A percentile compares a stretch with the other conserved stretches of the same genome.
phyloP scores from a whole-genome alignment of 2,329 filamentous ascomycete species.

The Cladosporium sp. region DNA sequence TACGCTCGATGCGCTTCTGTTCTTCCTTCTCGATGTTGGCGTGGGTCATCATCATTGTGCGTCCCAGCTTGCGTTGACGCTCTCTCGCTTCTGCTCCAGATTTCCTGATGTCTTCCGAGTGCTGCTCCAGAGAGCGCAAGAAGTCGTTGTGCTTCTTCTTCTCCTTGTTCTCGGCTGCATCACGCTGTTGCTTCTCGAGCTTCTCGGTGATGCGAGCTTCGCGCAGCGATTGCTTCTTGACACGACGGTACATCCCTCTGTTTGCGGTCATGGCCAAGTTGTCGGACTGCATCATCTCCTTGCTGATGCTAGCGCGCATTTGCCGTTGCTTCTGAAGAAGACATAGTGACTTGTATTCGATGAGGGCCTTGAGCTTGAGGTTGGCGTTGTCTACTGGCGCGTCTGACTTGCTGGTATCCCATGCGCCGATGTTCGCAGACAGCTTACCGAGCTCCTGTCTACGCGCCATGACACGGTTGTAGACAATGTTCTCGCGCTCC shows the following conservation, averaged over 20 bases:
- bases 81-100: constrained; percentile 67
- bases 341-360: constrained; percentile 90
- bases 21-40: constrained; percentile 98
- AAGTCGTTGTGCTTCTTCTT: constrained; percentile 97
- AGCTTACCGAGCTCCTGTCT: constrained; percentile 82
- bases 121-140: constrained; percentile 80
- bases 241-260: constrained; percentile 81
- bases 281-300: constrained; percentile 92
- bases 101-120: constrained; percentile 75
- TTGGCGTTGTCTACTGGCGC: constrained; percentile 73
- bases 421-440: constrained; percentile 82
- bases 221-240: constrained; percentile 95
- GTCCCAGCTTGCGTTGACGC: constrained; percentile 83
- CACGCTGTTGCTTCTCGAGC: constrained; percentile 96
- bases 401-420: constrained; percentile 74
- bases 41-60: constrained; percentile 86
- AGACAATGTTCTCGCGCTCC: constrained; percentile 83
- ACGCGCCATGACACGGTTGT: constrained; percentile 84
- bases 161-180: constrained; percentile 91
- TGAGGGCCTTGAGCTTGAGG: constrained; percentile 84
- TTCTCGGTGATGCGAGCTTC: constrained; percentile 98
- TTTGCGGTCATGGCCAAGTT: constrained; percentile 98
- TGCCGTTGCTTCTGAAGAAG: constrained; percentile 86
- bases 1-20: constrained; percentile 96
- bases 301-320: constrained; percentile 81